Evolutionary conservation across 805 yeast genomes (phyloP).

Genomic region (Ogataea polymorpha): DNA sequence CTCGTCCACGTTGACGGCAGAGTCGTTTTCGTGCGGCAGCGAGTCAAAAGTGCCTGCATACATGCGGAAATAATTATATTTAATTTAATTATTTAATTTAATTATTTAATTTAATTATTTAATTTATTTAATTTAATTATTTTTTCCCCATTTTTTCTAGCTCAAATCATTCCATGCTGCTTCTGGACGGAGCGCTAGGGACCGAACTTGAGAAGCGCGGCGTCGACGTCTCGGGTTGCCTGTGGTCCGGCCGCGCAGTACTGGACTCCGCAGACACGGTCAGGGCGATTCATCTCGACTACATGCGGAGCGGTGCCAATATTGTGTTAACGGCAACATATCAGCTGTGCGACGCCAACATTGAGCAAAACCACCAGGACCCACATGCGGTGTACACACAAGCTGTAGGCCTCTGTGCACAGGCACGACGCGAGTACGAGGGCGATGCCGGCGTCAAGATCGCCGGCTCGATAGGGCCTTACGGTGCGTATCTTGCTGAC

Average conservation of each 20-base stretch:
- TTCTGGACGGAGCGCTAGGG: slow-evolving; percentile 66
- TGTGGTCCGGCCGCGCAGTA: slow-evolving; percentile 64
- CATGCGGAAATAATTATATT: neutral
- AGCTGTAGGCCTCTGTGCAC: slow-evolving; percentile 25
- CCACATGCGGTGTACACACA: slow-evolving; percentile 20
- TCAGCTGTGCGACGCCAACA: slow-evolving; percentile 49
- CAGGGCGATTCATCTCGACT: slow-evolving; percentile 46
- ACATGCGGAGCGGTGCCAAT: slow-evolving; percentile 53
- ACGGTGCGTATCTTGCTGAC: slow-evolving; percentile 64
- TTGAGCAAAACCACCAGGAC: slow-evolving; percentile 27
- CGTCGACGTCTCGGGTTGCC: slow-evolving; percentile 40
- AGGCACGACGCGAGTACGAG: slow-evolving; percentile 19
- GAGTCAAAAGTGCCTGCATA: slow-evolving; percentile 1
- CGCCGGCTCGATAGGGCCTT: slow-evolving; percentile 74
- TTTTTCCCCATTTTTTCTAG: too few relatives aligned
- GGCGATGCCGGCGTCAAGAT: slow-evolving; percentile 27
- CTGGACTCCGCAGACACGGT: slow-evolving; percentile 42
- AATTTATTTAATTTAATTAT: neutral
- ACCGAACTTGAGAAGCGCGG: slow-evolving; percentile 55
- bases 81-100: neutral
- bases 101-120: neutral
- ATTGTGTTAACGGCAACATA: slow-evolving; percentile 56
- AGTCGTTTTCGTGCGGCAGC: slow-evolving; percentile 4
- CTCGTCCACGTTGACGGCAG: slow-evolving; percentile 4
- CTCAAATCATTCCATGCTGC: slow-evolving; percentile 5